These are phyloP conservation scores for Chrysosporium queenslandicum DNA, from an alignment of 2,329 filamentous ascomycete species.

Conservation along the genomic window DNA sequence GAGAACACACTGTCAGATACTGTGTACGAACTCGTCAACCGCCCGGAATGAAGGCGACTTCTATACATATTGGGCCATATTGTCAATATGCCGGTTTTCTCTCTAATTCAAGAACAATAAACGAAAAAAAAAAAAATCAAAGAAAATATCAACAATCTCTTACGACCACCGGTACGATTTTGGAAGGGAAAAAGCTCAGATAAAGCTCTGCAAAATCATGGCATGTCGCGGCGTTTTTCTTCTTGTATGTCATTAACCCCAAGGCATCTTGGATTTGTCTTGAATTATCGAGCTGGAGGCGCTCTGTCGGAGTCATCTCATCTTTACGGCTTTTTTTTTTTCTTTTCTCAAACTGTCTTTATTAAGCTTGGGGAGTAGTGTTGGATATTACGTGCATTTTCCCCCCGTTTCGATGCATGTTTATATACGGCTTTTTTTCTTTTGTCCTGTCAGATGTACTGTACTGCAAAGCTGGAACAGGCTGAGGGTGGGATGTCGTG, in stretches of 20 bases:
- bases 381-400: no score
- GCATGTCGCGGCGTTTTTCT: constrained; percentile 4
- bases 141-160: no score
- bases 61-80: not conserved
- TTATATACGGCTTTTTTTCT: no score
- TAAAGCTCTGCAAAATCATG: not conserved
- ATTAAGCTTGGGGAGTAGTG: no score
- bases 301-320: constrained; percentile 1
- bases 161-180: not conserved
- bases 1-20: constrained; percentile 28
- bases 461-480: not conserved
- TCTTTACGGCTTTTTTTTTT: not conserved
- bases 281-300: constrained; percentile 1
- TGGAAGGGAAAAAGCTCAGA: not conserved
- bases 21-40: constrained; percentile 29
- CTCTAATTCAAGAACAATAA: no score
- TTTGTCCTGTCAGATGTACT: not conserved
- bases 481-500: no score
- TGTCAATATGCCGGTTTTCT: not conserved
- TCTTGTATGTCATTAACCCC: constrained; percentile 3
- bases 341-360: not conserved
- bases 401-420: no score
- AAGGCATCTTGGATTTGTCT: not conserved
- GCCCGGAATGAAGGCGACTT: not conserved
- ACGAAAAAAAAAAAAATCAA: no score